Base-by-base conservation (phyloP, 768 basidiomycete genomes). In the Xerocomellus amylosporus region DNA sequence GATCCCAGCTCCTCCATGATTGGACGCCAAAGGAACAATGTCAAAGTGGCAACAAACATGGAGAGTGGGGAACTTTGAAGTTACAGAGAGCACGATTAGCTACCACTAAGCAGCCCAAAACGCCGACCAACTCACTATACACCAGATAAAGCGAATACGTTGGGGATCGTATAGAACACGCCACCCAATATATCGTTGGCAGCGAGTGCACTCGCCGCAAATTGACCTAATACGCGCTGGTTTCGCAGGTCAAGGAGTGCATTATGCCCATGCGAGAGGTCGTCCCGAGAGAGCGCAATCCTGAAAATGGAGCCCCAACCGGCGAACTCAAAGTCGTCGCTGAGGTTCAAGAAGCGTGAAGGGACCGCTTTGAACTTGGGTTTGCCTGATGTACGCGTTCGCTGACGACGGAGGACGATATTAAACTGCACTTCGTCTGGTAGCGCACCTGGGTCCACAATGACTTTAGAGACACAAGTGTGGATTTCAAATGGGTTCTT, bases 1-100 rank as follows among this genome's bases (percentile, higher is more conserved):
- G 84, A 83, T 0, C 79, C 86, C 9, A 91, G 69, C 63, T 90
- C 88, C 58, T 81, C 78, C 80, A 91, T 83, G 43, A 90, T 78
- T 3, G 88, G 88, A 13, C 86, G 80, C 85, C 86, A 90, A 22
- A 90, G 64, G 60, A 85, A 86, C 4, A 88, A 64, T 1, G 85
- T 75, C 30, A 83, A 66, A 0, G 83, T 81, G 0, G 88, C 85
- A 24, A 85, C 61, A 36, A 86, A 77, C 53, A 90, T 72, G 8
- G 87, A 83, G 39, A 90, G 78, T 0, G 88, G 87, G 2, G 87
- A 88, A 62, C 85, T 87, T 59, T 43, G 40, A 7, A 20, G 12
- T 26, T 19, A n/a, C 5, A 30, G 20, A 44, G 30, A 24, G 28
- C 22, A 49, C 33, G 28, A 7, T 58, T 8, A 46, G 40, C 17